phyloP scores from a whole-genome alignment of 192 early-diverging fungal genomes.

The Podila horticola region DNA sequence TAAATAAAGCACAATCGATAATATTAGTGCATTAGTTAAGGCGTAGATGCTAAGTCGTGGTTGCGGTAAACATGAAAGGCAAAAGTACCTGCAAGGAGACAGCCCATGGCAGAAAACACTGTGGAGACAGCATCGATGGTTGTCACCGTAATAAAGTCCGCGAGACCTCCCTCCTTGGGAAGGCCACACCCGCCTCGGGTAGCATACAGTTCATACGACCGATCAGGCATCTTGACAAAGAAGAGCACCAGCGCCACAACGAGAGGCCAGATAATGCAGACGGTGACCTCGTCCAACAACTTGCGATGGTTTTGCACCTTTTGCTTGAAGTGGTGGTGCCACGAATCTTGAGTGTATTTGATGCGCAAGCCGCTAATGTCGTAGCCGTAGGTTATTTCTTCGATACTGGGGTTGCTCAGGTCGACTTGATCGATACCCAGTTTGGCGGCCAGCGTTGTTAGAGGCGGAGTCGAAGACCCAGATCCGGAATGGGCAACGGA shows the following conservation, averaged over 20 bases:
- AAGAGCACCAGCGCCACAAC: not conserved
- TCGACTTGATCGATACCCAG: conserved; percentile 3
- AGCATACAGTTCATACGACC: not conserved
- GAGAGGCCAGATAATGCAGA: not conserved
- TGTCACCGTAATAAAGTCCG: not conserved
- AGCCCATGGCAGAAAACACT: not conserved
- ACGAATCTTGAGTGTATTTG: conserved; percentile 10
- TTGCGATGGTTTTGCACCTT: not conserved
- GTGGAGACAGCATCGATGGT: not conserved
- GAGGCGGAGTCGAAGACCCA: not conserved
- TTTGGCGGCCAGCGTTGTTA: conserved; percentile 17
- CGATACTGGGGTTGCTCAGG: not conserved
- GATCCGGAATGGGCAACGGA: not conserved
- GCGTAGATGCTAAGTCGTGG: too few relatives aligned
- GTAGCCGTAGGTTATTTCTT: conserved; percentile 13
- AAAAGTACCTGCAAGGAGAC: not conserved
- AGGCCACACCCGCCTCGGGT: not conserved
- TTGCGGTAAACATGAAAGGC: not conserved
- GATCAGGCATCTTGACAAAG: not conserved
- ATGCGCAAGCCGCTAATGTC: conserved; percentile 17
- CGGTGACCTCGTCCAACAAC: not conserved
- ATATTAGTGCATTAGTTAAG: not conserved
- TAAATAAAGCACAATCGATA: not conserved
- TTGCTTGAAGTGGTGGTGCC: conserved; percentile 6
- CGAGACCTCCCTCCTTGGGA: not conserved